Percentiles rank a stretch among this genome's conserved stretches.
phyloP scores from a whole-genome alignment of 2,329 filamentous ascomycete genomes.

The Phyllosticta ampelicida region DNA sequence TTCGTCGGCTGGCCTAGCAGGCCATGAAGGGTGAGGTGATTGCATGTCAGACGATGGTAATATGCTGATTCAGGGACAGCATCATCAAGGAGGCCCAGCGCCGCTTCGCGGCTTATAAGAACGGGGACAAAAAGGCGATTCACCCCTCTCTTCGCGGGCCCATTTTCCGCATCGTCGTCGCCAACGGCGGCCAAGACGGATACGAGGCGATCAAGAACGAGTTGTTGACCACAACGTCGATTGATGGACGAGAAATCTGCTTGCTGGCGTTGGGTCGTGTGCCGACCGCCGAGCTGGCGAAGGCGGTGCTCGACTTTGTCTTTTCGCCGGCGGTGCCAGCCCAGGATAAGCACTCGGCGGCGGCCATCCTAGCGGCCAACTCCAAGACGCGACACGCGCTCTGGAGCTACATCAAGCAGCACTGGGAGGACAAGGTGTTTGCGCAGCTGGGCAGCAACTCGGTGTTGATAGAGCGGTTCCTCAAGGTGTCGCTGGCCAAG shows the following conservation, averaged over 20 bases:
- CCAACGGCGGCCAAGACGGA: conserved; percentile 58
- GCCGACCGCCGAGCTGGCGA: conserved; percentile 57
- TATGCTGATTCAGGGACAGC: conserved; percentile 30
- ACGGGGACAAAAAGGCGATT: conserved; percentile 56
- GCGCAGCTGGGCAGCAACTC: conserved; percentile 68
- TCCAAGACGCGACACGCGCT: conserved; percentile 59
- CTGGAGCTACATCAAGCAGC: conserved; percentile 76
- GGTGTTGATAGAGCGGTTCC: conserved; percentile 79
- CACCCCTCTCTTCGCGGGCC: conserved; percentile 72
- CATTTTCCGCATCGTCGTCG: conserved; percentile 70
- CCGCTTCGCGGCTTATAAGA: conserved; percentile 70
- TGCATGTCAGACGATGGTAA: not conserved
- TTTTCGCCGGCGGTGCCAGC: conserved; percentile 75
- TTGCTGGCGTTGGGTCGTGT: conserved; percentile 66
- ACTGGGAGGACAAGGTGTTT: conserved; percentile 62
- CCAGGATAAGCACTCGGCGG: conserved; percentile 79
- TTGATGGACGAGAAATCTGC: conserved; percentile 84
- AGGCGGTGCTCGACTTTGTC: conserved; percentile 58
- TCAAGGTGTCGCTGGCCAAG: conserved; percentile 65
- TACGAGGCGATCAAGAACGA: conserved; percentile 72
- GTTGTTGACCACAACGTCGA: conserved; percentile 68
- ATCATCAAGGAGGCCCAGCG: conserved; percentile 62
- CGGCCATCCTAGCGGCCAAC: conserved; percentile 63
- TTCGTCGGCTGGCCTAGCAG: conserved; percentile 59
- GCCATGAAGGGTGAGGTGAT: conserved; percentile 56